Percentiles rank a stretch among this genome's conserved stretches.
Evolutionary conservation across 2,329 filamentous ascomycete species (phyloP).

Genomic region (Harringtonia lauricola): DNA sequence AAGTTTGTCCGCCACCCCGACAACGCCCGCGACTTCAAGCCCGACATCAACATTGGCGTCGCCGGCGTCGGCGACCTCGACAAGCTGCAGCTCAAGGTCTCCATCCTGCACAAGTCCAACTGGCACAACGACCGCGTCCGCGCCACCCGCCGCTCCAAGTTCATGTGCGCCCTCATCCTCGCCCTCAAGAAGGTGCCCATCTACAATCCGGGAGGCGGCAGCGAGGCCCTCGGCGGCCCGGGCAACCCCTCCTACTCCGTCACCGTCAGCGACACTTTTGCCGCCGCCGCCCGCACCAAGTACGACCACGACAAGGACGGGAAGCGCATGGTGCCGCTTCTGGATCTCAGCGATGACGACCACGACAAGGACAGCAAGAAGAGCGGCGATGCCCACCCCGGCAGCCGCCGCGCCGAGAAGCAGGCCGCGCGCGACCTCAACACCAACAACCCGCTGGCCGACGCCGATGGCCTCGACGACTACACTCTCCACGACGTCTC

Average conservation of each 20-base stretch:
- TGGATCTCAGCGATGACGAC: background rate
- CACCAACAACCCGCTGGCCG: constrained; percentile 20
- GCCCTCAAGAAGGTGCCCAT: constrained; percentile 84
- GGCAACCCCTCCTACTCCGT: constrained; percentile 77
- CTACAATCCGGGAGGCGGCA: constrained; percentile 65
- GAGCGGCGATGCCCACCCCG: constrained; percentile 11
- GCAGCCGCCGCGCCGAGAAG: constrained; percentile 25
- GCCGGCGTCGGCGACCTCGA: constrained; percentile 73
- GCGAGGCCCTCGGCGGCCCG: constrained; percentile 48
- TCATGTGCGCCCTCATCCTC: constrained; percentile 85
- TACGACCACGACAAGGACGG: constrained; percentile 50
- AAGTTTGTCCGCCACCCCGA: constrained; percentile 73
- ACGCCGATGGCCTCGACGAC: constrained; percentile 18
- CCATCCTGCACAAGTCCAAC: constrained; percentile 87
- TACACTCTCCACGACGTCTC: constrained; percentile 18
- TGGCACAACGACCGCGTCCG: constrained; percentile 82
- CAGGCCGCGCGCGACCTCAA: constrained; percentile 35
- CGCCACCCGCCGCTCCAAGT: constrained; percentile 76
- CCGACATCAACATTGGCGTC: constrained; percentile 70
- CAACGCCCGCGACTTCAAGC: constrained; percentile 84
- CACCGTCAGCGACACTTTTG: constrained; percentile 57
- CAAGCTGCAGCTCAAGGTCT: constrained; percentile 72
- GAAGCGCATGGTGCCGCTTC: constrained; percentile 50
- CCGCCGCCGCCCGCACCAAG: constrained; percentile 49
- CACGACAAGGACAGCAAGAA: constrained; percentile 13